Conservation (phyloP, 75 land plant genomes). For the Pinus albicaulis region DNA sequence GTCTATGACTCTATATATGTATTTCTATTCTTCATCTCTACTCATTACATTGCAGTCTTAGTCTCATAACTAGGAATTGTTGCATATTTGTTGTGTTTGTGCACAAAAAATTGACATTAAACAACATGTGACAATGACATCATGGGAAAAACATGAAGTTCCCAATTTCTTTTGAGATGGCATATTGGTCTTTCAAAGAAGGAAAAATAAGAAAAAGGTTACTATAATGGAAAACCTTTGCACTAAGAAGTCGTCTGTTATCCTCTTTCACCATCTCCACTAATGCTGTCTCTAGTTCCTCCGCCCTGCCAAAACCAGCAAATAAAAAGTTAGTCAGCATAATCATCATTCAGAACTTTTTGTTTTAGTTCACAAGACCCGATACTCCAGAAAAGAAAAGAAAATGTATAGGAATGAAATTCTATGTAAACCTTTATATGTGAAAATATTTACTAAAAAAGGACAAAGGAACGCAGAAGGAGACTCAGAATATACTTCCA, state of each 20-base stretch:
- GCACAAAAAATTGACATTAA: no score
- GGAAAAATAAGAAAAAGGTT: neutral
- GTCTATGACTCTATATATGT: no score
- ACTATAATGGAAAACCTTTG: constrained; percentile 46
- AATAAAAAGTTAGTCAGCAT: neutral
- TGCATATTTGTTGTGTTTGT: no score
- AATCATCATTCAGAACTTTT: neutral
- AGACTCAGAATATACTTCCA: neutral
- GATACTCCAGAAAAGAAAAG: neutral
- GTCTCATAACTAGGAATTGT: no score
- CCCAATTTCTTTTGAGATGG: no score
- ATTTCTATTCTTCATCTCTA: no score
- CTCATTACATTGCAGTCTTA: no score
- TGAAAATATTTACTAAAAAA: neutral
- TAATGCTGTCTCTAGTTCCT: constrained; percentile 88
- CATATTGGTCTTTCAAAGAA: neutral
- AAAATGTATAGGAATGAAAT: neutral
- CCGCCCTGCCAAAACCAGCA: constrained; percentile 53
- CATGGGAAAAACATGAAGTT: no score
- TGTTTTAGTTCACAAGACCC: neutral
- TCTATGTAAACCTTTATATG: neutral
- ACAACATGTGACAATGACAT: no score
- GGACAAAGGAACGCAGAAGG: neutral
- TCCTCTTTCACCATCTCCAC: constrained; percentile 98
- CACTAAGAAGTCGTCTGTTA: constrained; percentile 79